A percentile compares a stretch with the other conserved stretches of the same genome.
Evolutionary conservation across 441 rosid species (phyloP).

Genomic region (Aleurites moluccanus): DNA sequence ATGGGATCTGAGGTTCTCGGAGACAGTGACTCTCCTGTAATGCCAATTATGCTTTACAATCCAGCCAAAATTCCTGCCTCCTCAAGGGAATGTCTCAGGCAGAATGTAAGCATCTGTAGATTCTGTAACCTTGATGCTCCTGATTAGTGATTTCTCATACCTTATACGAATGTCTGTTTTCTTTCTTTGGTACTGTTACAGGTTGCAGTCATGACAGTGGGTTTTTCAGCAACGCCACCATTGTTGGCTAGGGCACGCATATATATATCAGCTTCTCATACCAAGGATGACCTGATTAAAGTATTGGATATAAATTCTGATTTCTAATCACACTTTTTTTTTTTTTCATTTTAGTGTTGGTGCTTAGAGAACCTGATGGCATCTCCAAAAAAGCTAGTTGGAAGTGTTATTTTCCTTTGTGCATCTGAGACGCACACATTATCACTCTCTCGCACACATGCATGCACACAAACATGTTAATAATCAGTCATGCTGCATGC

Average conservation of each 20-base stretch:
- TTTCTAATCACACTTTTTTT: background rate
- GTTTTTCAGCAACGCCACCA: conserved; percentile 87
- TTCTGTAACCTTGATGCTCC: background rate
- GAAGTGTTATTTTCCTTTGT: background rate
- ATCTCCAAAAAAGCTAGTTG: background rate
- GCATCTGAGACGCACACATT: background rate
- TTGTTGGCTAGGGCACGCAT: conserved; percentile 89
- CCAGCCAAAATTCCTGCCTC: conserved; percentile 92
- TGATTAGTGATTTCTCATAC: background rate
- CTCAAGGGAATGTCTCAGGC: conserved; percentile 80
- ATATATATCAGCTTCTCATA: conserved; percentile 86
- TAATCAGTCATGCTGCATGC: too few relatives aligned
- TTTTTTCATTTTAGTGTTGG: background rate
- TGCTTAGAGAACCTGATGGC: background rate
- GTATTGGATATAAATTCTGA: conserved; percentile 60
- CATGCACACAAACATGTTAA: too few relatives aligned
- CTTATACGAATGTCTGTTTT: background rate
- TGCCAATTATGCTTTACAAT: conserved; percentile 96
- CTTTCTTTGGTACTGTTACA: conserved; percentile 24
- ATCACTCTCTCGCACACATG: background rate
- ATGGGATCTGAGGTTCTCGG: conserved; percentile 98
- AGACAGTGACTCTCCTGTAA: conserved; percentile 89
- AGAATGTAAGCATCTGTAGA: conserved; percentile 42
- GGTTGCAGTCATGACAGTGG: conserved; percentile 81
- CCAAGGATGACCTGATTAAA: conserved; percentile 67